Conservation (phyloP, 2,329 filamentous ascomycete genomes). For the Neopestalotiopsis clavispora region DNA sequence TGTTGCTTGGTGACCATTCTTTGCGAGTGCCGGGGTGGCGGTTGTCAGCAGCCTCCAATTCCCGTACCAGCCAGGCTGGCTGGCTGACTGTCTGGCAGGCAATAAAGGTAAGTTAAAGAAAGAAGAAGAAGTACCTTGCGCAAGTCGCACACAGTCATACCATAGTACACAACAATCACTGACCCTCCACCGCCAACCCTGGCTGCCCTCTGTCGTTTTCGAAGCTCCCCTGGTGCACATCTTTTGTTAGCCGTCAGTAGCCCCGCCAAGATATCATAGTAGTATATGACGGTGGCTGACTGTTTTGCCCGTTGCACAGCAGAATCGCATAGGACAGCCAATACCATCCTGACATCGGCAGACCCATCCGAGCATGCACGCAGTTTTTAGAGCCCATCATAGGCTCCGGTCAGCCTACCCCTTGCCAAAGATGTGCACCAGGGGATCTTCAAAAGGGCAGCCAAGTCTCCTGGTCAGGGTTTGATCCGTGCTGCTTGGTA, state of each 20-base stretch:
- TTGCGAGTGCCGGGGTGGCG: not conserved
- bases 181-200: not conserved
- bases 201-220: no score
- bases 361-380: not conserved
- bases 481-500: not conserved
- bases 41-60: not conserved
- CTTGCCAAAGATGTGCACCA: not conserved
- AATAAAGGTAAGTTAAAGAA: not conserved
- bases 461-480: not conserved
- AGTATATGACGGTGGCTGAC: not conserved
- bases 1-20: not conserved
- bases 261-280: not conserved
- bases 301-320: not conserved
- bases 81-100: not conserved
- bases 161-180: not conserved
- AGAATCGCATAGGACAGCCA: not conserved
- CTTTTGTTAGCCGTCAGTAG: not conserved
- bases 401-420: not conserved
- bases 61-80: no score
- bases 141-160: not conserved
- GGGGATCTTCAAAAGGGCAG: not conserved
- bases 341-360: not conserved
- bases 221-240: not conserved
- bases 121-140: not conserved
- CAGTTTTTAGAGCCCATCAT: constrained; percentile 1